Conservation (phyloP, 1,139 yeast species). For the Blastobotrys ciferrii region DNA sequence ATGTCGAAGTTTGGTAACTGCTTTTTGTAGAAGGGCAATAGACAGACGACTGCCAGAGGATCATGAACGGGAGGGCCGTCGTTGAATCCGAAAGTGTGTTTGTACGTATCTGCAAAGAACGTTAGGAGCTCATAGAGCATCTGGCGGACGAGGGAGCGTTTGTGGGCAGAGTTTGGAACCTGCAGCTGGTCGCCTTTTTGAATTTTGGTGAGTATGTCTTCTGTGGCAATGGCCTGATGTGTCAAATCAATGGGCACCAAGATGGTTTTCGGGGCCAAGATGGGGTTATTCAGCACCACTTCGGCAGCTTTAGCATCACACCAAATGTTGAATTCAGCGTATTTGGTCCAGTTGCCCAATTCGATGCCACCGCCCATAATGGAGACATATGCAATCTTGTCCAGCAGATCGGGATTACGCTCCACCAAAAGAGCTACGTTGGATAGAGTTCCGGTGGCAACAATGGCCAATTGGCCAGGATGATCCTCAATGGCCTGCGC, state of each 20-base stretch:
- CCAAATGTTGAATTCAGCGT: conserved; percentile 77
- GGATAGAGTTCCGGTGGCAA: conserved; percentile 75
- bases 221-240: conserved; percentile 62
- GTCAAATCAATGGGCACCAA: conserved; percentile 71
- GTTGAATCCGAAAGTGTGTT: conserved; percentile 43
- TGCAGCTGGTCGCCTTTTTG: conserved; percentile 26
- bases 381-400: conserved; percentile 50
- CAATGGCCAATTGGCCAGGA: conserved; percentile 52
- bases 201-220: conserved; percentile 39
- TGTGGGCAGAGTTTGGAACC: conserved; percentile 35
- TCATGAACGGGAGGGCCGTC: conserved; percentile 82
- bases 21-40: conserved; percentile 47
- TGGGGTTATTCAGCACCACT: conserved; percentile 48
- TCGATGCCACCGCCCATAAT: conserved; percentile 78
- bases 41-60: conserved; percentile 65
- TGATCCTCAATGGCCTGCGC: conserved; percentile 46
- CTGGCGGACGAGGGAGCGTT: conserved; percentile 45
- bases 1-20: conserved; percentile 23
- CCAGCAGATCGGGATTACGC: conserved; percentile 50
- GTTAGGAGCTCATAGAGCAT: conserved; percentile 57
- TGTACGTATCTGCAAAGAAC: conserved; percentile 53
- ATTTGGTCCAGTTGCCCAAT: conserved; percentile 46
- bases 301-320: conserved; percentile 77
- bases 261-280: conserved; percentile 49
- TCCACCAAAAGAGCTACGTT: conserved; percentile 56